Evolutionary conservation across 129 eudicot genomes (phyloP).

Genomic region (Flaveria brownii): DNA sequence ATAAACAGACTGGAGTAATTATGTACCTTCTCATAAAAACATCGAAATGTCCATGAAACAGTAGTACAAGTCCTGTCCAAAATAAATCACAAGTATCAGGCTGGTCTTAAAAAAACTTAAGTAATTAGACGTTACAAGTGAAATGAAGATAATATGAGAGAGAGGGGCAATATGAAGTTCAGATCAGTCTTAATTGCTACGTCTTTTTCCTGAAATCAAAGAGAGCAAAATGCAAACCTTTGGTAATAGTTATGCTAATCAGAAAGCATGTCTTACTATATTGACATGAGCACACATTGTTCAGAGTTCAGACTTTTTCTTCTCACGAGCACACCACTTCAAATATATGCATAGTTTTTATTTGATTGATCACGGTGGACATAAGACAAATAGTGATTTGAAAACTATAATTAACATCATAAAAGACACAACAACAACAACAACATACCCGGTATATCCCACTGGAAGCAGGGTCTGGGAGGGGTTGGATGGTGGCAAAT

Average conservation of each 20-base stretch:
- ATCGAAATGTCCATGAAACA: constrained; percentile 93
- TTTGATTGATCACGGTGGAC: neutral
- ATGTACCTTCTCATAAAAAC: constrained; percentile 88
- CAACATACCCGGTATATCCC: too few relatives aligned
- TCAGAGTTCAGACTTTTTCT: neutral
- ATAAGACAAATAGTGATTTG: neutral
- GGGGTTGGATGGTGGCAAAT: too few relatives aligned
- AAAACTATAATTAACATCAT: neutral
- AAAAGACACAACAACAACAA: too few relatives aligned
- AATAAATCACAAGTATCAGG: constrained; percentile 17
- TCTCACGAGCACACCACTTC: neutral
- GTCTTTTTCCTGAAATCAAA: neutral
- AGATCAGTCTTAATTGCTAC: neutral
- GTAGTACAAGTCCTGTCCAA: constrained; percentile 92
- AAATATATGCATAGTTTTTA: neutral
- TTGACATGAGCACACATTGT: neutral
- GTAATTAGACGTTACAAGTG: constrained; percentile 11
- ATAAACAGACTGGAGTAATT: constrained; percentile 3
- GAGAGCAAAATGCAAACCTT: neutral
- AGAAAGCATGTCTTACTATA: neutral
- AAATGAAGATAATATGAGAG: neutral
- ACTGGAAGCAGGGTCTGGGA: too few relatives aligned
- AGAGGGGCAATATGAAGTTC: neutral
- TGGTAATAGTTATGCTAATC: neutral
- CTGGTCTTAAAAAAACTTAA: constrained; percentile 10